Percentiles rank a stretch among this genome's conserved stretches.
Evolutionary conservation across 345 rosid genomes (phyloP).

Genomic region (Citrus inodora): DNA sequence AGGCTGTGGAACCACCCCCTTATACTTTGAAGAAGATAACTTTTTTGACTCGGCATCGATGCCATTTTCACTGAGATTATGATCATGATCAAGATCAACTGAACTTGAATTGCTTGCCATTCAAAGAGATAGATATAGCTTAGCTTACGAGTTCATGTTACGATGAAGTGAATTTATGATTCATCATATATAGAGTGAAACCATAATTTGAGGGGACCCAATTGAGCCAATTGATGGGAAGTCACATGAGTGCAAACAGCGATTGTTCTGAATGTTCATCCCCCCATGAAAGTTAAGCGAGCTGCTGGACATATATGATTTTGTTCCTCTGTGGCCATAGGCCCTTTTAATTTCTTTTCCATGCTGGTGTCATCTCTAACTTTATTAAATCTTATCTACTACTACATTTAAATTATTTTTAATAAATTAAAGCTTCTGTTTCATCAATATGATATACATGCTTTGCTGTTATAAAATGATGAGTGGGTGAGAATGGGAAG

Average conservation of each 20-base stretch:
- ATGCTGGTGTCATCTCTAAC: too few relatives aligned
- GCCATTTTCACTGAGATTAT: background rate
- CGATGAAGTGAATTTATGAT: background rate
- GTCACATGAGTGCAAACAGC: slow-evolving; percentile 3
- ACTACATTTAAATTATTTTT: background rate
- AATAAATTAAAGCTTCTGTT: background rate
- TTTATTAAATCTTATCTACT: slow-evolving; percentile 6
- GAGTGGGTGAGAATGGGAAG: background rate
- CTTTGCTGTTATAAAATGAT: too few relatives aligned
- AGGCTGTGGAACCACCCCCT: slow-evolving; percentile 58
- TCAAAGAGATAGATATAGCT: background rate
- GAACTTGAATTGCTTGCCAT: background rate
- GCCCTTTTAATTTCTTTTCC: too few relatives aligned
- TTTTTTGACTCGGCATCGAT: slow-evolving; percentile 28
- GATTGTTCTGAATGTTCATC: slow-evolving; percentile 5
- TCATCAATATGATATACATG: background rate
- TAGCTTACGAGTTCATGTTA: background rate
- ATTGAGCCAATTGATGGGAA: background rate
- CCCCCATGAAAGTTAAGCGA: slow-evolving; percentile 9
- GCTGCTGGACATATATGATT: background rate
- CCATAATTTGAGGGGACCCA: background rate
- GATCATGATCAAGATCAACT: too few relatives aligned
- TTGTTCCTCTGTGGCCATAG: too few relatives aligned
- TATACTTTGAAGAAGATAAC: slow-evolving; percentile 36
- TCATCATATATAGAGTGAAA: background rate